Evolutionary conservation across 129 eudicot species (phyloP).

Genomic region (Apium graveolens): DNA sequence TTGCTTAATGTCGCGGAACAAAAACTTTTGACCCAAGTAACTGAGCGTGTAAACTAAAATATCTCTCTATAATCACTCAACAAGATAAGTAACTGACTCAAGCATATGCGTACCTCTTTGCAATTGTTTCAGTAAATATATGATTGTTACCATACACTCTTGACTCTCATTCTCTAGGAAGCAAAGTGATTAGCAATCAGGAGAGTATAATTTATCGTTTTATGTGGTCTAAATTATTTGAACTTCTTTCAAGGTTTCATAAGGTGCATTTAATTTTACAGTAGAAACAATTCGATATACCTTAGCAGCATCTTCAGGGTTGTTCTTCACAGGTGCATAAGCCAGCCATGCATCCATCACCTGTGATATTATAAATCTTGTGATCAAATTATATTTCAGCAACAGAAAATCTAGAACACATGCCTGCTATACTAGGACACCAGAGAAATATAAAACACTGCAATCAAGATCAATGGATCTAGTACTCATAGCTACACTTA

Average conservation of each 20-base stretch:
- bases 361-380: constrained; percentile 25
- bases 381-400: background rate
- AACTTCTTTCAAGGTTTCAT: background rate
- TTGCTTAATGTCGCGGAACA: background rate
- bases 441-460: background rate
- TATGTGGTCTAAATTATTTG: background rate
- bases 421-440: background rate
- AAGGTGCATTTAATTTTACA: background rate
- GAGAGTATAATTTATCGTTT: background rate
- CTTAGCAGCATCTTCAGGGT: constrained; percentile 99
- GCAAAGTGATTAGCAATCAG: background rate
- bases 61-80: background rate
- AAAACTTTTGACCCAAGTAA: background rate
- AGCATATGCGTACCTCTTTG: background rate
- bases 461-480: background rate
- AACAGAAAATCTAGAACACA: constrained; percentile 6
- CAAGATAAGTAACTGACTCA: background rate
- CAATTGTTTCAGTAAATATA: background rate
- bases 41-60: background rate
- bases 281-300: constrained; percentile 19
- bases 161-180: background rate
- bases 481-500: constrained; percentile 28
- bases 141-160: background rate
- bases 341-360: constrained; percentile 95
- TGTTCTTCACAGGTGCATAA: constrained; percentile 98